A percentile compares a stretch with the other conserved stretches of the same genome.
These are phyloP conservation scores for Hyaloscypha variabilis DNA, from an alignment of 495 filamentous ascomycete genomes.

Conservation along the genomic window DNA sequence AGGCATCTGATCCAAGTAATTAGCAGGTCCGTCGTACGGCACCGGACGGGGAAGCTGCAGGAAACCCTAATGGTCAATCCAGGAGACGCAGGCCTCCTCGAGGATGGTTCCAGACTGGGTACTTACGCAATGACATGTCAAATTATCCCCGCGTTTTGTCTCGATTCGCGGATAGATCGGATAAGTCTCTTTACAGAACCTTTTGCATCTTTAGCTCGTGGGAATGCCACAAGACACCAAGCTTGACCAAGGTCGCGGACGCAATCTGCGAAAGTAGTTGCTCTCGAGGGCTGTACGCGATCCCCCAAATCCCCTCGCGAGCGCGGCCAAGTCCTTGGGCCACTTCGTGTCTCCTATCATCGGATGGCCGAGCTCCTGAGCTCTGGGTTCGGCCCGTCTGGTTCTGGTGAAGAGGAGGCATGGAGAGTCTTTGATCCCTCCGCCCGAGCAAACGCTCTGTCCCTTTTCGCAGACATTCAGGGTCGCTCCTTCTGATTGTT, in stretches of 20 bases:
- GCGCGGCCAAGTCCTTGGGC: neutral
- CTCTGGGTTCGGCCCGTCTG: neutral
- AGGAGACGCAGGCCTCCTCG: neutral
- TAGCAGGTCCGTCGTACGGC: neutral
- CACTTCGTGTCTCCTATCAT: neutral
- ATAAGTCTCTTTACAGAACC: constrained; percentile 2
- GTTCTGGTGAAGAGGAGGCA: neutral
- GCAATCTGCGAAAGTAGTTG: neutral
- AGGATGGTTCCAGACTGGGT: neutral
- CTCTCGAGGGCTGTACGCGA: neutral
- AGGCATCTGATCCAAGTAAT: neutral
- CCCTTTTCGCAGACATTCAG: neutral
- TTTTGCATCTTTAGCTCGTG: neutral
- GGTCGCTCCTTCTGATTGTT: neutral
- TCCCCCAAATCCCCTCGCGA: neutral
- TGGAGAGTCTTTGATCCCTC: neutral
- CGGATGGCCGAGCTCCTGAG: neutral
- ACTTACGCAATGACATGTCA: constrained; percentile 2
- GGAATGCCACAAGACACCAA: neutral
- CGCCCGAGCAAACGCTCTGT: neutral
- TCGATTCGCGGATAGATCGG: neutral
- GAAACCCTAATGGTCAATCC: neutral
- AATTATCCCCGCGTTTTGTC: neutral
- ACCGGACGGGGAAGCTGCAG: neutral
- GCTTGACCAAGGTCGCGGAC: neutral